Percentiles rank a stretch among this genome's conserved stretches.
Conservation (phyloP, 768 basidiomycete species). For the Gloeopeniophorella convolvens region DNA sequence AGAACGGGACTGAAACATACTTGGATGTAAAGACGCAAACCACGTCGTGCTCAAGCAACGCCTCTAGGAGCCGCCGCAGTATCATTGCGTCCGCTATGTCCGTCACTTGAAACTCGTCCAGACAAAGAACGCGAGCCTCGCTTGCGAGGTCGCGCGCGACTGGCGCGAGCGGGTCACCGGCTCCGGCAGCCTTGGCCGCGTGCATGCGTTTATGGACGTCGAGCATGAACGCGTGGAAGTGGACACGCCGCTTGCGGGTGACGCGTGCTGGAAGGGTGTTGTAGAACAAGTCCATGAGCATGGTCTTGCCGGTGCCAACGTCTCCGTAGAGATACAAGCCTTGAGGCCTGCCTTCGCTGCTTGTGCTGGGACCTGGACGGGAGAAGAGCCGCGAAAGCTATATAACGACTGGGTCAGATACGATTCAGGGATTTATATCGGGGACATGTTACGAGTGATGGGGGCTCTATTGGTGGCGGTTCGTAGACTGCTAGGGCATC, state of each 20-base stretch:
- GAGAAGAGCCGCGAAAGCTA: conserved; percentile 18
- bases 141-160: conserved; percentile 85
- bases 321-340: conserved; percentile 95
- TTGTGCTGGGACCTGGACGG: conserved; percentile 11
- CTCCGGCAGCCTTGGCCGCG: conserved; percentile 61
- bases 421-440: neutral
- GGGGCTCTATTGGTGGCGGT: conserved; percentile 36
- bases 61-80: conserved; percentile 80
- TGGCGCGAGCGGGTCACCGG: conserved; percentile 78
- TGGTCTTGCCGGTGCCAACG: conserved; percentile 96
- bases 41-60: conserved; percentile 81
- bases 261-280: conserved; percentile 65
- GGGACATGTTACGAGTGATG: conserved; percentile 28
- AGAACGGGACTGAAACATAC: conserved; percentile 40
- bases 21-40: conserved; percentile 97
- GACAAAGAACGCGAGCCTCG: conserved; percentile 83
- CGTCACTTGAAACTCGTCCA: conserved; percentile 98
- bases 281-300: conserved; percentile 99
- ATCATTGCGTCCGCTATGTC: conserved; percentile 99
- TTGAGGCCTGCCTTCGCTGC: conserved; percentile 34
- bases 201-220: conserved; percentile 95
- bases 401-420: too few relatives aligned
- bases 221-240: conserved; percentile 99
- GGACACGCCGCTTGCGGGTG: conserved; percentile 77
- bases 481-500: conserved; percentile 62